Percentiles rank a stretch among this genome's conserved stretches.
phyloP scores from a whole-genome alignment of 2,329 filamentous ascomycete genomes.

The Monilinia fructicola region DNA sequence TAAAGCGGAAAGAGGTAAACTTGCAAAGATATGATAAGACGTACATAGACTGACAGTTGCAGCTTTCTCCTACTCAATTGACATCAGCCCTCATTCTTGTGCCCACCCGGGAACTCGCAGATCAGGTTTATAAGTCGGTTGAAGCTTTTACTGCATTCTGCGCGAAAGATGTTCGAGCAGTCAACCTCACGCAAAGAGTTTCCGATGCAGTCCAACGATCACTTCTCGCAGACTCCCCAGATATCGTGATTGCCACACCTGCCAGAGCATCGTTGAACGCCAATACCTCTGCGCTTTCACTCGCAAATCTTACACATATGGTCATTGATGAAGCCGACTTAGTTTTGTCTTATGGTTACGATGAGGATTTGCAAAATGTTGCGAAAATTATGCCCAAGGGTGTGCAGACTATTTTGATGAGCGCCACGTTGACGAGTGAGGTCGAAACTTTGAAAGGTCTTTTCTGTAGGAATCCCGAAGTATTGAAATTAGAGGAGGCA shows the following conservation, averaged over 20 bases:
- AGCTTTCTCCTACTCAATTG: conserved; percentile 52
- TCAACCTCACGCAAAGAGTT: conserved; percentile 88
- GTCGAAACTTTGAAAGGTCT: conserved; percentile 81
- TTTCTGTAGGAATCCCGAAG: conserved; percentile 77
- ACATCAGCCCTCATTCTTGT: conserved; percentile 86
- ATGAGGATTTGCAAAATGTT: conserved; percentile 81
- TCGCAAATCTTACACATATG: conserved; percentile 68
- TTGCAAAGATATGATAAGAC: conserved; percentile 1
- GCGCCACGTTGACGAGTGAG: conserved; percentile 85
- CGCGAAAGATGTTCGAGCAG: conserved; percentile 74
- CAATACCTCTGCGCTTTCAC: conserved; percentile 67
- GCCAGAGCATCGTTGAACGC: conserved; percentile 78
- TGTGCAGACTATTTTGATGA: conserved; percentile 90
- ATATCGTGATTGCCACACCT: conserved; percentile 89
- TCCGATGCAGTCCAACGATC: conserved; percentile 86
- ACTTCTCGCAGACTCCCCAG: conserved; percentile 79
- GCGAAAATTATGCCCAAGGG: conserved; percentile 77
- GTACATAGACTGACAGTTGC: conserved; percentile 26
- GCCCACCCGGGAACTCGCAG: conserved; percentile 89
- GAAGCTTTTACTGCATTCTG: conserved; percentile 79
- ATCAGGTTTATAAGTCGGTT: conserved; percentile 81
- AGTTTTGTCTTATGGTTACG: conserved; percentile 90
- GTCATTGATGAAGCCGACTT: conserved; percentile 95
- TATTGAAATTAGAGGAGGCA: conserved; percentile 80
- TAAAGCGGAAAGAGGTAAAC: conserved; percentile 70